Conservation (phyloP, 306 rosid genomes). For the Pterocarpus santalinus region DNA sequence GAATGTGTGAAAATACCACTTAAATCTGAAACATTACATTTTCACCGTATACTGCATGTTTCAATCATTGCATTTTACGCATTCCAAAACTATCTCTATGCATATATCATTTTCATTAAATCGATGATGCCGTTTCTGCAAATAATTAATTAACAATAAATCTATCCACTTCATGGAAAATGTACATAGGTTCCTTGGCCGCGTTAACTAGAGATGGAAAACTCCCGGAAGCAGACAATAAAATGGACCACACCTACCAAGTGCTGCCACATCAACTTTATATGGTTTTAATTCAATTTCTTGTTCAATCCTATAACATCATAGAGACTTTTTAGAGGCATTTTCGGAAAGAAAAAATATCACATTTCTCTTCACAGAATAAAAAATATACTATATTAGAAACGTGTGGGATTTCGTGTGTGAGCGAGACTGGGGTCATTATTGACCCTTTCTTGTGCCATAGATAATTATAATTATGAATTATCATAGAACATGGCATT, state of each 20-base stretch:
- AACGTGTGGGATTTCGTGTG: background rate
- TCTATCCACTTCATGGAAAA: background rate
- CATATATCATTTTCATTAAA: background rate
- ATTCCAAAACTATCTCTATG: background rate
- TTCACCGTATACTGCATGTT: background rate
- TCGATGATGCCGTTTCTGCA: background rate
- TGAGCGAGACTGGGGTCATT: background rate
- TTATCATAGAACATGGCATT: too few species aligned
- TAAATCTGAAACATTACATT: background rate
- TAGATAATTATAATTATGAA: background rate
- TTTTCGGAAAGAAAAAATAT: background rate
- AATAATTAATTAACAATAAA: background rate
- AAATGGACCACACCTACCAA: background rate
- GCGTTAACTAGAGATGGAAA: slow-evolving; percentile 34
- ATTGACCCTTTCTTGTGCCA: background rate
- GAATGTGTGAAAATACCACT: background rate
- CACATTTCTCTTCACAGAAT: too few species aligned
- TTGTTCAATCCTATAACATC: background rate
- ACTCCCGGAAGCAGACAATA: background rate
- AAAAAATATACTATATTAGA: background rate
- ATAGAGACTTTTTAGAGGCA: background rate
- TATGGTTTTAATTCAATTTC: background rate
- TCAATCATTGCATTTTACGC: background rate
- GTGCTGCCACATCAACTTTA: background rate
- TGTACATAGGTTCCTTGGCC: slow-evolving; percentile 43